phyloP scores from a whole-genome alignment of 495 filamentous ascomycete genomes.

The Tirmania nivea region DNA sequence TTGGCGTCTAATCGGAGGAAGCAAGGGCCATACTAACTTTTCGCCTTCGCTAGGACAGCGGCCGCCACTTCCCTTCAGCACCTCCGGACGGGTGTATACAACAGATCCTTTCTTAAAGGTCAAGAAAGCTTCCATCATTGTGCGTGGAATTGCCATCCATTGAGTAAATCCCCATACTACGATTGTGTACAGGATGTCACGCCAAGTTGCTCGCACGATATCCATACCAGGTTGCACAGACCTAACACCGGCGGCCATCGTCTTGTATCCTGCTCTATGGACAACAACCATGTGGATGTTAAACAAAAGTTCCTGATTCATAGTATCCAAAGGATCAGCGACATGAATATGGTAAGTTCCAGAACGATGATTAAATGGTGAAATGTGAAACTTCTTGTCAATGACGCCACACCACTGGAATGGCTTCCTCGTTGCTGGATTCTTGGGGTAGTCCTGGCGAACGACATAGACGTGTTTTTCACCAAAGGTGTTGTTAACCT shows the following conservation, averaged over 20 bases:
- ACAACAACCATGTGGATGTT: conserved; percentile 19
- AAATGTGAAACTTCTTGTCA: conserved; percentile 57
- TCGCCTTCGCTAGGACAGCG: neutral
- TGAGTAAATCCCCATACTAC: conserved; percentile 17
- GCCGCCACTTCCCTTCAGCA: conserved; percentile 8
- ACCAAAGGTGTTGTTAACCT: conserved; percentile 61
- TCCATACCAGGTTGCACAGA: conserved; percentile 15
- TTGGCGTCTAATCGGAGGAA: too few species aligned
- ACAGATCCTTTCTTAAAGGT: conserved; percentile 15
- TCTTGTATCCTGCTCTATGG: conserved; percentile 14
- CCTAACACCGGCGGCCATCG: conserved; percentile 17
- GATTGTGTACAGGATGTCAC: conserved; percentile 10
- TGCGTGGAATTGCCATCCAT: conserved; percentile 16
- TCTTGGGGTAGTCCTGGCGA: conserved; percentile 17
- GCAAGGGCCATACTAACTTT: too few species aligned
- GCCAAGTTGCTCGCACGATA: conserved; percentile 11
- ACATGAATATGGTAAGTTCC: conserved; percentile 19
- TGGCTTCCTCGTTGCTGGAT: conserved; percentile 5
- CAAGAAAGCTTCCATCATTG: conserved; percentile 19
- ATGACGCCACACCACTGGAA: conserved; percentile 26
- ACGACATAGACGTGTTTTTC: conserved; percentile 46
- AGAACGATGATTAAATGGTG: conserved; percentile 37
- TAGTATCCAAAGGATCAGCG: conserved; percentile 9
- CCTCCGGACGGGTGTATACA: conserved; percentile 17
- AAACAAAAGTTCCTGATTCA: conserved; percentile 2